Evolutionary conservation across 495 filamentous ascomycete species (phyloP).

Genomic region (Chaetomium cochliodes): DNA sequence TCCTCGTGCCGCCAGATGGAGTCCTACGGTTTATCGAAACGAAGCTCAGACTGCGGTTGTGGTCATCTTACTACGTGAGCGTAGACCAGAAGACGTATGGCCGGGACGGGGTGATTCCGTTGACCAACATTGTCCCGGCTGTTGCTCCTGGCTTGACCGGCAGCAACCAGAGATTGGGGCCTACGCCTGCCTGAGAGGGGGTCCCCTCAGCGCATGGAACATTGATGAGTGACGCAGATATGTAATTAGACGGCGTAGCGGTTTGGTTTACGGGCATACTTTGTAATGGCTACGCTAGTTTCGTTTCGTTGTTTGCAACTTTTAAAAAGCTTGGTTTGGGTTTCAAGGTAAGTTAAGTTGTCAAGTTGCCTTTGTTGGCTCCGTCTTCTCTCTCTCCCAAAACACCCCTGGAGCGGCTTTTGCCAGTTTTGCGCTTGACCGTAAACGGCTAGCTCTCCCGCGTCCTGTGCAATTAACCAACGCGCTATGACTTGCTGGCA

Average conservation of each 20-base stretch:
- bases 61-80: conserved; percentile 83
- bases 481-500: conserved; percentile 11
- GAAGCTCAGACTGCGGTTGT: conserved; percentile 76
- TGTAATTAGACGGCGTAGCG: conserved; percentile 3
- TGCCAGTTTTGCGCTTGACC: background rate
- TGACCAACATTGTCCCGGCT: conserved; percentile 40
- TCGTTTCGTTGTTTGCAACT: no score
- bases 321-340: no score
- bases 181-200: conserved; percentile 21
- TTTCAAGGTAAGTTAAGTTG: no score
- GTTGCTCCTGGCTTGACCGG: conserved; percentile 58
- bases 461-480: conserved; percentile 20
- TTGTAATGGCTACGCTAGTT: background rate
- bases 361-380: no score
- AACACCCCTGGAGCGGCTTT: background rate
- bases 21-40: conserved; percentile 77
- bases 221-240: conserved; percentile 5
- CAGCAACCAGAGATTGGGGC: conserved; percentile 63
- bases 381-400: no score
- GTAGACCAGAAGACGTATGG: conserved; percentile 96
- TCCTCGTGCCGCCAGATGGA: conserved; percentile 80
- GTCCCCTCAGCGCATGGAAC: background rate
- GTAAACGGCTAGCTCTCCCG: conserved; percentile 20
- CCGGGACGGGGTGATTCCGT: conserved; percentile 84
- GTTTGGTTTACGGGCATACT: background rate